phyloP scores from a whole-genome alignment of 2,329 filamentous ascomycete species.

The Cladosporium velox region DNA sequence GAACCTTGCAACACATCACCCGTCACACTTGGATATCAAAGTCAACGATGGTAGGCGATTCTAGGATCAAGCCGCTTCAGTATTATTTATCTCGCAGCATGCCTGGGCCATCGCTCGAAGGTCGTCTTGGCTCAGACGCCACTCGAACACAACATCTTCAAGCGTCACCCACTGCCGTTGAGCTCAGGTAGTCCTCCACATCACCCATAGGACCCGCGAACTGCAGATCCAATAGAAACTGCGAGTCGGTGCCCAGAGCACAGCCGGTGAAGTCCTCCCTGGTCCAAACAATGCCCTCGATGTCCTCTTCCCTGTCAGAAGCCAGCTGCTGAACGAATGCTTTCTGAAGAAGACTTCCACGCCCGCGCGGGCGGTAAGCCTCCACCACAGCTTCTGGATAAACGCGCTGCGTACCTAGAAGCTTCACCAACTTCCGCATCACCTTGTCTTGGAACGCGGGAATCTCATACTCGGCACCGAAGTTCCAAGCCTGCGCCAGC shows the following conservation, averaged over 20 bases:
- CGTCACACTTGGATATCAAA: too few species aligned
- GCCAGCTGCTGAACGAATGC: background rate
- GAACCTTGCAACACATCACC: too few species aligned
- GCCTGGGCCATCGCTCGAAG: too few species aligned
- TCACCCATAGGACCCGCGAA: background rate
- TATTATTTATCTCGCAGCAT: too few species aligned
- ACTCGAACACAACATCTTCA: too few species aligned
- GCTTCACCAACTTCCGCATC: background rate
- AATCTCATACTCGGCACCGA: background rate
- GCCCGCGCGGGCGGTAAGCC: background rate
- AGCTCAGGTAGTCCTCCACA: background rate
- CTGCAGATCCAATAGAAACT: background rate
- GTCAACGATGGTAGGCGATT: too few species aligned
- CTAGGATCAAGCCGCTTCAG: too few species aligned
- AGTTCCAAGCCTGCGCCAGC: background rate
- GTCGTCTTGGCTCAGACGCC: too few species aligned
- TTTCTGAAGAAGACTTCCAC: background rate
- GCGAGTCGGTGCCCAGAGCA: background rate
- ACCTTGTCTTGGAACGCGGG: background rate
- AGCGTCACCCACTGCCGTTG: background rate
- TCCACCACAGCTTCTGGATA: background rate
- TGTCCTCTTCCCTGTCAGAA: background rate
- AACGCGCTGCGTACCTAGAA: background rate
- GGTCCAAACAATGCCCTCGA: background rate
- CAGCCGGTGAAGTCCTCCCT: background rate